Evolutionary conservation across 2,329 filamentous ascomycete species (phyloP).

Genomic region (Monilinia vaccinii-corymbosi): DNA sequence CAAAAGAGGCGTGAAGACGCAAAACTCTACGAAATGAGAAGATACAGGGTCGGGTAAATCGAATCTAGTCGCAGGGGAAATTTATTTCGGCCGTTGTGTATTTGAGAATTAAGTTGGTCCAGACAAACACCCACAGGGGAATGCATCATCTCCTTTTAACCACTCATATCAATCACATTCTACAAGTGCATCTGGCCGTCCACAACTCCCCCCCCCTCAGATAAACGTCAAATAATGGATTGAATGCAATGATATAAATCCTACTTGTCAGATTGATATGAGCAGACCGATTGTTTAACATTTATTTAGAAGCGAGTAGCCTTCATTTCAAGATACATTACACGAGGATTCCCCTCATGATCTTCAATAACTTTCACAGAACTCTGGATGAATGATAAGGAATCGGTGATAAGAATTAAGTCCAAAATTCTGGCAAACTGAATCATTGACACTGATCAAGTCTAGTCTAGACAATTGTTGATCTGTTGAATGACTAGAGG

Average conservation of each 20-base stretch:
- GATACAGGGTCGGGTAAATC: neutral
- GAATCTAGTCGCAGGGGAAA: neutral
- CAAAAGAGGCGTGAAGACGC: neutral
- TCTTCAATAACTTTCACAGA: neutral
- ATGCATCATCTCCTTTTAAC: neutral
- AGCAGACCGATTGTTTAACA: too few species aligned
- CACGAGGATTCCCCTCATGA: constrained; percentile 2
- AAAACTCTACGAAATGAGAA: neutral
- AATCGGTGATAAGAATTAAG: neutral
- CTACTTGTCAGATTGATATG: too few species aligned
- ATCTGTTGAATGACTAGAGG: neutral
- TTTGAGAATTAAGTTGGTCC: neutral
- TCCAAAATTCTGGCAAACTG: neutral
- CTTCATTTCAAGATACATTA: neutral
- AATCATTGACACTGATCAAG: neutral
- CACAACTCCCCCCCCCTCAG: neutral
- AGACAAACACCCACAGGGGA: neutral
- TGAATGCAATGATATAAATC: too few species aligned
- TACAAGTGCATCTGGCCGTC: neutral
- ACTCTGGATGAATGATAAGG: neutral
- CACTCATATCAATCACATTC: neutral
- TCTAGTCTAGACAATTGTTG: neutral
- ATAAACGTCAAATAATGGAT: too few species aligned
- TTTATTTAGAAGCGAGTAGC: neutral
- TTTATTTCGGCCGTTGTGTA: neutral